Base-by-base conservation (phyloP, 176 grass and related monocot genomes). In the Oryza brachyantha region DNA sequence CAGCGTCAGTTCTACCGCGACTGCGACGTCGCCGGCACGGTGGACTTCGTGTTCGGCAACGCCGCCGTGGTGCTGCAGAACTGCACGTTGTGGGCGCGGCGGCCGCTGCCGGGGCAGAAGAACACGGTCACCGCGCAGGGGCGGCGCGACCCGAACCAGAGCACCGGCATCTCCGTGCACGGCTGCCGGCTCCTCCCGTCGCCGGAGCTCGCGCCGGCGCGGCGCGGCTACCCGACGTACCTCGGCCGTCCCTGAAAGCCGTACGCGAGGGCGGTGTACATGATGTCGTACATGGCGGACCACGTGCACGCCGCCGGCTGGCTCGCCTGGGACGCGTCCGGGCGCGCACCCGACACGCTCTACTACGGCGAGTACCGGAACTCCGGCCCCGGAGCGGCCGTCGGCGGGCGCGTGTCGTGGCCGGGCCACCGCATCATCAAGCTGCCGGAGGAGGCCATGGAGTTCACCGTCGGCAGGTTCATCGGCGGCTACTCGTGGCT, bases 301-400 rank as follows among this genome's bases (percentile, higher is more conserved):
- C 91, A 93, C 78, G 68, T 93, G 74, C 34, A 87, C 70, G 77
- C 43, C 19, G 84, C 73, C 14, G 91, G 91, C 34, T 93, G 87
- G 91, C 87, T 93, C 0, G 81, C 84, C 45, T 93, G 91, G 91
- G 89, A 85, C 52, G 84, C 16, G 8, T 74, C 80, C 10, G 60
- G 46, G 11, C 84, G 79, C 75, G 91, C 62, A 0, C 77, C 89
- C 24, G 80, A 90, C 41, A 90, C 87, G 21, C n/a, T 93, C 10
- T 93, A 93, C 79, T 93, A 93, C 58, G 91, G 91, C 5, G 91
- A 93, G 90, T 93, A 93, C 84, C 76, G 50, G 75, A 93, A 93
- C 48, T 76, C 73, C 55, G 90, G 90, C 21, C 90, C 86, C 1
- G 80, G 90, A 24, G 86, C 86, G 35, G 77, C 50, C 19, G 19